Evolutionary conservation across 352 stramenopile genomes (phyloP).

Genomic region (Pythium aphanidermatum): DNA sequence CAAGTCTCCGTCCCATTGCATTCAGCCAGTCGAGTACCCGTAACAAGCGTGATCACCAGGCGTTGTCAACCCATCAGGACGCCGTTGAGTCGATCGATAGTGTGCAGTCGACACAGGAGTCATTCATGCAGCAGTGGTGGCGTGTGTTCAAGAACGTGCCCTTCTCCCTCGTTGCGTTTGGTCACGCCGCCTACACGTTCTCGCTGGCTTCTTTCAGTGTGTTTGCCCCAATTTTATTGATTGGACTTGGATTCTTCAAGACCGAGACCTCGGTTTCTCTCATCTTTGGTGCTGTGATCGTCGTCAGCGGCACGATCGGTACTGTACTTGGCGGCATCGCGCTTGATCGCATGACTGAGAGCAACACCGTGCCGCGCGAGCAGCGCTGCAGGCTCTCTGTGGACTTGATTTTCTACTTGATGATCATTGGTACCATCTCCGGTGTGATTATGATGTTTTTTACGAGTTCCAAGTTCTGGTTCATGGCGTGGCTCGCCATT

Average conservation of each 20-base stretch:
- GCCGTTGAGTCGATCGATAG: neutral
- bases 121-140: conserved; percentile 30
- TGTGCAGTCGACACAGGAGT: conserved; percentile 13
- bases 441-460: conserved; percentile 38
- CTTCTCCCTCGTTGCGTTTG: conserved; percentile 67
- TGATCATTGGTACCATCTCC: conserved; percentile 35
- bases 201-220: conserved; percentile 65
- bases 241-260: conserved; percentile 69
- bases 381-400: conserved; percentile 36
- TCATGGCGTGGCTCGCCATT: conserved; percentile 48
- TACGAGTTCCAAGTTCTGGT: conserved; percentile 27
- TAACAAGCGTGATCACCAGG: neutral
- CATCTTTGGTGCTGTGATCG: conserved; percentile 66
- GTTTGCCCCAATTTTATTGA: conserved; percentile 75
- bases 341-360: conserved; percentile 34
- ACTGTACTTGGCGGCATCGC: conserved; percentile 70
- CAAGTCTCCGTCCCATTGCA: neutral
- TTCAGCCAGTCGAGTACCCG: conserved; percentile 1
- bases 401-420: conserved; percentile 39
- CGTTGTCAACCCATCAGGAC: neutral
- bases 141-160: conserved; percentile 43
- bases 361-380: conserved; percentile 24
- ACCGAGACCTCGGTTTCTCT: conserved; percentile 59
- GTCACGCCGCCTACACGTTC: conserved; percentile 73
- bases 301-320: conserved; percentile 64